Evolutionary conservation across 176 grass and related monocot genomes (phyloP).

Genomic region (Avena sativa): DNA sequence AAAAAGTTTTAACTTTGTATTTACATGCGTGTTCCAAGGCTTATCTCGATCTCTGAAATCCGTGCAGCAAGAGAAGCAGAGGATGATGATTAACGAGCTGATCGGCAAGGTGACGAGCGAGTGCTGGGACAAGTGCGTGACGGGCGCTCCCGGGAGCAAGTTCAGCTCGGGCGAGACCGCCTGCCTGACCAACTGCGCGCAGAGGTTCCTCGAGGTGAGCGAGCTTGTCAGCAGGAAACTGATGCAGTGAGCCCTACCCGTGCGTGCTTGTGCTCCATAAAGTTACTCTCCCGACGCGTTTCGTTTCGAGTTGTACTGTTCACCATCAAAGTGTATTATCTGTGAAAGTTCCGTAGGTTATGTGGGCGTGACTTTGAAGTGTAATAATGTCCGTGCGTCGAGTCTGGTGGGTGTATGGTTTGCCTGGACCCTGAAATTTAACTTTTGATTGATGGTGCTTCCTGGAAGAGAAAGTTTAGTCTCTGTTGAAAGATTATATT

Average conservation of each 20-base stretch:
- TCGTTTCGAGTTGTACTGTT: too few relatives aligned
- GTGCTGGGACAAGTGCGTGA: conserved; percentile 81
- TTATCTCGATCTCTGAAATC: background rate
- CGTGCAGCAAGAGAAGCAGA: conserved; percentile 66
- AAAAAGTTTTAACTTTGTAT: too few relatives aligned
- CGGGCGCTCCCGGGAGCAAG: conserved; percentile 57
- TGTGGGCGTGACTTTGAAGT: too few relatives aligned
- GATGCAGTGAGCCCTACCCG: background rate
- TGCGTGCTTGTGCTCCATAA: background rate
- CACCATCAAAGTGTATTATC: background rate
- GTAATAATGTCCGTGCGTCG: too few relatives aligned
- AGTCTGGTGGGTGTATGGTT: too few relatives aligned
- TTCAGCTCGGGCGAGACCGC: conserved; percentile 62
- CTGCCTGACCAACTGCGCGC: conserved; percentile 58
- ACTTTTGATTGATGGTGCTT: too few relatives aligned
- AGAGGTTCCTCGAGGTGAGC: conserved; percentile 60
- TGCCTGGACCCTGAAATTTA: too few relatives aligned
- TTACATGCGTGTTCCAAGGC: too few relatives aligned
- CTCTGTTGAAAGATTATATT: too few relatives aligned
- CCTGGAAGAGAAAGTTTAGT: too few relatives aligned
- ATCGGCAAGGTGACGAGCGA: conserved; percentile 63
- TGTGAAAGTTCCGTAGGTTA: background rate
- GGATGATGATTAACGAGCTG: conserved; percentile 62
- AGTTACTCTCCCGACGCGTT: background rate
- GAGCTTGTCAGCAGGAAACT: background rate